Conservation (phyloP, 2,329 filamentous ascomycete species). For the Trichoderma hamatum region DNA sequence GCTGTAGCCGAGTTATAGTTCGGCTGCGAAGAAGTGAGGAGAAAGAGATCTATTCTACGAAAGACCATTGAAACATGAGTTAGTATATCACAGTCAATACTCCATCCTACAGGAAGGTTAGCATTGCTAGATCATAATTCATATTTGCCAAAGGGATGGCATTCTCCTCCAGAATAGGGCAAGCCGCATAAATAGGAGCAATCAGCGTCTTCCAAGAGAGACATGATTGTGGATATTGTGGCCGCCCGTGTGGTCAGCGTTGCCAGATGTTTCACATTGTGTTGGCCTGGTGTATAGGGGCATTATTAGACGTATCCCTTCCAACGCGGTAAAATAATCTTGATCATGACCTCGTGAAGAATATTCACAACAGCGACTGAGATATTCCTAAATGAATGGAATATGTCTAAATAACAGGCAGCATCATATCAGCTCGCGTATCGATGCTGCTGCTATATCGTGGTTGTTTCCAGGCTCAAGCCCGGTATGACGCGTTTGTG, state of each 20-base stretch:
- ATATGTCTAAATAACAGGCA: neutral
- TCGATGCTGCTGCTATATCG: neutral
- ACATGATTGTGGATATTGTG: conserved; percentile 1
- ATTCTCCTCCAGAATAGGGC: neutral
- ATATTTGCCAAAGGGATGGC: neutral
- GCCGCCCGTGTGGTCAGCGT: neutral
- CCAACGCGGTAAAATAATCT: neutral
- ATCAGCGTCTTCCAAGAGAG: neutral
- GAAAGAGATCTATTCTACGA: neutral
- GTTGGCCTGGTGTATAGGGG: neutral
- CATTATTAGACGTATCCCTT: neutral
- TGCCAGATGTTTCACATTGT: neutral
- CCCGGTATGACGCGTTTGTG: neutral
- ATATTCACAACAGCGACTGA: neutral
- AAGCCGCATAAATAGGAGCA: neutral
- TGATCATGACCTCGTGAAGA: neutral
- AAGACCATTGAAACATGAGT: neutral
- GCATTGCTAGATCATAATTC: neutral
- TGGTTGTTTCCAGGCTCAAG: neutral
- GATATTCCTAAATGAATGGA: neutral
- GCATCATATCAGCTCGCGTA: neutral
- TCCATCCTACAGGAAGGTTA: neutral
- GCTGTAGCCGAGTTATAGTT: neutral
- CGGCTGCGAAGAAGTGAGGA: neutral
- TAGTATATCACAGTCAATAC: neutral